Conservation (phyloP, 2,329 filamentous ascomycete species). For the Emmonsiellopsis sp. region DNA sequence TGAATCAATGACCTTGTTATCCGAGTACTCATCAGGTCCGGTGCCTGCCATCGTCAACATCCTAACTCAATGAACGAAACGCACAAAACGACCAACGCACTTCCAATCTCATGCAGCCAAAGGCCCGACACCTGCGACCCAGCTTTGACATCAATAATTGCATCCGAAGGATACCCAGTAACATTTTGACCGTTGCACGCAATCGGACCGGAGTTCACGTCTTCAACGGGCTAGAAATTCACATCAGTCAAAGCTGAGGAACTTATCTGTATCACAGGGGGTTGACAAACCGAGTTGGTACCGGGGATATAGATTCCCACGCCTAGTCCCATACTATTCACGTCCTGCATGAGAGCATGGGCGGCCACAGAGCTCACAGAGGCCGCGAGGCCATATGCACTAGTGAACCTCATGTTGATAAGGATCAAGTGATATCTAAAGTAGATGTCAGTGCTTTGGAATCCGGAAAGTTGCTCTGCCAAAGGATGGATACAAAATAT, state of each 20-base stretch:
- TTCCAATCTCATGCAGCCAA: conserved; percentile 39
- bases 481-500: too few relatives aligned
- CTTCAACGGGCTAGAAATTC: conserved; percentile 35
- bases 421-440: too few relatives aligned
- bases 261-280: background rate
- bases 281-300: background rate
- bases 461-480: too few relatives aligned
- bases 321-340: background rate
- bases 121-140: conserved; percentile 16
- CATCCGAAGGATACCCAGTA: conserved; percentile 23
- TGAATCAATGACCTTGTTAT: conserved; percentile 44
- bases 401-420: too few relatives aligned
- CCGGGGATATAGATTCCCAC: background rate
- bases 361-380: background rate
- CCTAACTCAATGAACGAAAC: too few relatives aligned
- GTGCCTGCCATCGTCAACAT: conserved; percentile 8
- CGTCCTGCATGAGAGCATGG: conserved; percentile 1
- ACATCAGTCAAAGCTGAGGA: background rate
- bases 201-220: conserved; percentile 45
- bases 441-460: too few relatives aligned
- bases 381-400: too few relatives aligned
- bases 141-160: background rate
- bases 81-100: conserved; percentile 32
- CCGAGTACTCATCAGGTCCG: conserved; percentile 23
- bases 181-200: conserved; percentile 50